phyloP scores from a whole-genome alignment of 1,284 basidiomycete genomes.

The Schizopora paradoxa region DNA sequence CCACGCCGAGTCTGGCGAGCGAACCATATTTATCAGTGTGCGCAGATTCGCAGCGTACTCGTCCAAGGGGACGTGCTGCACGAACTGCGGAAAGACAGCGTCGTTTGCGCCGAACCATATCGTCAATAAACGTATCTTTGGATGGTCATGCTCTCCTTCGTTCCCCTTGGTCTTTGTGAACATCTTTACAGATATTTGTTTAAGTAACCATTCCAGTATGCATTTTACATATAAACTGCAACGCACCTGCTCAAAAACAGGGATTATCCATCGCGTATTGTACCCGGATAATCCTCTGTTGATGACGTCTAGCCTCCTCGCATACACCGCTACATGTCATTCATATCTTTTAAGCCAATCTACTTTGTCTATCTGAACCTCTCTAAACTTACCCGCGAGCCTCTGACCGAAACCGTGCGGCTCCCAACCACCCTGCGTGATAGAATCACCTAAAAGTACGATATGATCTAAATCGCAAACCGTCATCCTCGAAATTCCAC shows the following conservation, averaged over 20 bases:
- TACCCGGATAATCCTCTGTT: conserved; percentile 81
- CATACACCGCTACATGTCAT: conserved; percentile 55
- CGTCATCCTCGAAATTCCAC: conserved; percentile 38
- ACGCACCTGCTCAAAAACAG: conserved; percentile 72
- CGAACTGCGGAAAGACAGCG: conserved; percentile 43
- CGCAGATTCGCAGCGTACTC: conserved; percentile 64
- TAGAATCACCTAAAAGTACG: conserved; percentile 73
- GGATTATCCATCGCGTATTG: conserved; percentile 79
- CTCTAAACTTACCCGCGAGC: conserved; percentile 50
- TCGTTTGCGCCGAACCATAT: conserved; percentile 94
- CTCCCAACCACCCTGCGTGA: conserved; percentile 63
- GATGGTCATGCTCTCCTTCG: conserved; percentile 42
- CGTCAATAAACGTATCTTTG: conserved; percentile 66
- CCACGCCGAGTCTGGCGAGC: conserved; percentile 53
- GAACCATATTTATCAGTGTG: conserved; percentile 57
- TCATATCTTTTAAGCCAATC: too few species aligned
- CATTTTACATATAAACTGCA: too few species aligned
- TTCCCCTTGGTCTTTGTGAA: conserved; percentile 32
- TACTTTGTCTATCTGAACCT: background rate
- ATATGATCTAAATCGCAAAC: conserved; percentile 55
- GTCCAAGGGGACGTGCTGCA: conserved; percentile 67
- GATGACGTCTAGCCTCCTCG: conserved; percentile 74
- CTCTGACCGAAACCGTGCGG: conserved; percentile 54
- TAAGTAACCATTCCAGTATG: too few species aligned
- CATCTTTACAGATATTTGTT: too few species aligned